Evolutionary conservation across 2,329 filamentous ascomycete species (phyloP), one percentile per base, ranked within the genome.

Genomic region (Stemphylium vesicarium): DNA sequence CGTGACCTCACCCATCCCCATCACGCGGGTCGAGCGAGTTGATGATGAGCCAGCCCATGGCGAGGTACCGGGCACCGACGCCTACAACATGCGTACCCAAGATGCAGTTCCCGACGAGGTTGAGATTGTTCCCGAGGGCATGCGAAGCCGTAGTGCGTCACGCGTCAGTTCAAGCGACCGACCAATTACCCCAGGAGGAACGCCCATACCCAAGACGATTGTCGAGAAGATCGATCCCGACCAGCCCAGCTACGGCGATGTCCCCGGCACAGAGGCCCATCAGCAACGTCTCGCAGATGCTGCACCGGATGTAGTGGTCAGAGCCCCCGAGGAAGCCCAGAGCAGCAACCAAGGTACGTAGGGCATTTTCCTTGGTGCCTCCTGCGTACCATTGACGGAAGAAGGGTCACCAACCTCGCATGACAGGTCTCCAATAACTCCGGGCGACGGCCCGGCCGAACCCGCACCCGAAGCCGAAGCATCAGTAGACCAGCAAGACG

Each of bases 101-200:
- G 85, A 88, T 69, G 84, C 85, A 24, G 85, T 87, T 5, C 85
- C 85, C 4, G 85, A 88, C 67, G 84, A 88, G 69, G 78, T 88
- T 24, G 84, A 87, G 68, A 77, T 88, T 46, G 77, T 87, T 4
- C 75, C 75, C 10, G 75, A 78, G 12, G 75, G 75, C 39, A 36
- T 53, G 33, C 64, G 74, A 33, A 77, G 75, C 62, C 70, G 76
- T 43, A 77, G 75, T 56, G 42, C 73, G 31, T 77, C 75, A 5
- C 64, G 70, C 60, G 73, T 80, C 61, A 79, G 75, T 63, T 68
- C 66, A 8, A 75, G 76, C 77, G 79, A 81, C 56, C 73, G 77
- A 52, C 78, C 81, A 18, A 63, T 77, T 33, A 82, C 80, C 9
- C 82, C 83, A 4, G 81, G 80, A 31, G 82, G 80, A 42, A 60